Evolutionary conservation across 2,329 filamentous ascomycete genomes (phyloP).

Genomic region (Venturia oleaginea): DNA sequence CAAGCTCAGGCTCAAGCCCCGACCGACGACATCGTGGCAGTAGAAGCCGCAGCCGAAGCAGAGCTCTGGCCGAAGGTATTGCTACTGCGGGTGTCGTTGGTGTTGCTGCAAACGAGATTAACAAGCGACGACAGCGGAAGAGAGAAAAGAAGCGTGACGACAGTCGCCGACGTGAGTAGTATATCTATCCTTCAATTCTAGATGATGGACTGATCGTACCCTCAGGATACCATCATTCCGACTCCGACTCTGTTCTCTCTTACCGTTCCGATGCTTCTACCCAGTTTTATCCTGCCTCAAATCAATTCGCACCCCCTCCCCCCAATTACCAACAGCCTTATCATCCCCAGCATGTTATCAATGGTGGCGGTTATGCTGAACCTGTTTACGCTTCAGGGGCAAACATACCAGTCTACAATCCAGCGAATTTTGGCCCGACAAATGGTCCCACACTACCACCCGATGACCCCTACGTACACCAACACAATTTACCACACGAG

Average conservation of each 20-base stretch:
- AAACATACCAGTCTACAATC: slow-evolving; percentile 28
- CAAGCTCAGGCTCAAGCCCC: slow-evolving; percentile 12
- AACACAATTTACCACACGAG: slow-evolving; percentile 11
- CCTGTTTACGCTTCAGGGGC: slow-evolving; percentile 21
- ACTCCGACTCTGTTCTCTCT: slow-evolving; percentile 27
- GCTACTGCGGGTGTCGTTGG: slow-evolving; percentile 50
- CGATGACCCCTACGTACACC: slow-evolving; percentile 10
- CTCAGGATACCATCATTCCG: slow-evolving; percentile 20
- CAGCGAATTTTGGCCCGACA: slow-evolving; percentile 35
- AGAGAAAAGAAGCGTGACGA: slow-evolving; percentile 42
- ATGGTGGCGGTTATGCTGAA: slow-evolving; percentile 10
- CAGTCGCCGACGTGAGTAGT: slow-evolving; percentile 34
- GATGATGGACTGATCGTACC: slow-evolving; percentile 2
- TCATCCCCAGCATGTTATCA: slow-evolving; percentile 2
- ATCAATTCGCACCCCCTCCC: slow-evolving; percentile 42
- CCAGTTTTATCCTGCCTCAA: slow-evolving; percentile 35
- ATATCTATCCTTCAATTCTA: neutral
- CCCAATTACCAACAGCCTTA: slow-evolving; percentile 18
- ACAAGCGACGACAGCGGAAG: slow-evolving; percentile 47
- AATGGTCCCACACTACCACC: slow-evolving; percentile 15
- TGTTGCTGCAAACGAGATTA: slow-evolving; percentile 48
- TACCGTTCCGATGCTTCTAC: slow-evolving; percentile 18
- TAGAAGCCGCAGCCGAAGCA: slow-evolving; percentile 39
- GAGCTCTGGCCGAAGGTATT: slow-evolving; percentile 46
- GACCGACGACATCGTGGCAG: slow-evolving; percentile 23